Evolutionary conservation across 345 rosid genomes (phyloP).

Genomic region (Syzygium grande): DNA sequence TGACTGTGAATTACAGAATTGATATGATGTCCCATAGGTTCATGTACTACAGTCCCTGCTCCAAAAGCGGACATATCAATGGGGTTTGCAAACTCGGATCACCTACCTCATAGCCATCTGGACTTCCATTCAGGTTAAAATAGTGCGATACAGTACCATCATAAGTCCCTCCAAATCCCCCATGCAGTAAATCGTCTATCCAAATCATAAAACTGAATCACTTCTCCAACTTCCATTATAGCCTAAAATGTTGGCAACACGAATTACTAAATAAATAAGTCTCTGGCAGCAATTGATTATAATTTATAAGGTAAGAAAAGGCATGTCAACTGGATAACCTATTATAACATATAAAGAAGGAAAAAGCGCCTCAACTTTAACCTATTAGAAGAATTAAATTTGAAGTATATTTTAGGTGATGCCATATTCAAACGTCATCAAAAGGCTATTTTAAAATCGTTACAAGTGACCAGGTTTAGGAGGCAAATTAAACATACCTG

Average conservation of each 20-base stretch:
- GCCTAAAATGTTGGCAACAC: conserved; percentile 32
- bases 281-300: background rate
- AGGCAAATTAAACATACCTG: too few relatives aligned
- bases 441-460: too few relatives aligned
- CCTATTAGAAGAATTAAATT: too few relatives aligned
- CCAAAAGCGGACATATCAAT: too few relatives aligned
- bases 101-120: conserved; percentile 48
- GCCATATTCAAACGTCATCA: too few relatives aligned
- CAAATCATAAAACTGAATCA: conserved; percentile 68
- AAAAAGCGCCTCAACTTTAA: too few relatives aligned
- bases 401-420: too few relatives aligned
- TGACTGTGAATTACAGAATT: too few relatives aligned
- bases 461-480: too few relatives aligned
- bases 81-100: background rate
- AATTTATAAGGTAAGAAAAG: background rate
- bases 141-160: conserved; percentile 52
- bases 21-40: too few relatives aligned
- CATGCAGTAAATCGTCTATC: conserved; percentile 70
- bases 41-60: too few relatives aligned
- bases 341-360: too few relatives aligned
- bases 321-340: background rate
- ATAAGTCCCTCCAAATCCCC: conserved; percentile 69
- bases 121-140: conserved; percentile 58
- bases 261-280: background rate
- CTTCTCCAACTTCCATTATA: conserved; percentile 71